Percentiles rank a stretch among this genome's conserved stretches.
These are phyloP conservation scores for Eucalyptus dawsonii DNA, from an alignment of 345 rosid species.

Conservation along the genomic window DNA sequence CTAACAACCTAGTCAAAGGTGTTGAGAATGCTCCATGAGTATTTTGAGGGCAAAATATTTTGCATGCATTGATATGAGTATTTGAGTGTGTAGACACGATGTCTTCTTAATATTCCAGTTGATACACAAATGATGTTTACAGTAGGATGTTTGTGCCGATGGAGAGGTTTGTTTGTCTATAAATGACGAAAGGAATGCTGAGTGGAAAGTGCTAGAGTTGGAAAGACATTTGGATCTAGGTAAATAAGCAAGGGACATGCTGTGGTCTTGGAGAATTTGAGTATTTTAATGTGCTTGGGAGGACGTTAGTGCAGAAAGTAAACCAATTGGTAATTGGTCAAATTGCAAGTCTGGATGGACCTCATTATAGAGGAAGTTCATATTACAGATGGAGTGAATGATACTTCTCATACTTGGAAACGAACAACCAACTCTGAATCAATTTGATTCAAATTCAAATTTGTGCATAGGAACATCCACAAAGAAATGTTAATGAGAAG, in stretches of 20 bases:
- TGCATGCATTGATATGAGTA: background rate
- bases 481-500: background rate
- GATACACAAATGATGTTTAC: background rate
- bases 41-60: background rate
- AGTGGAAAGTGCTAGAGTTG: background rate
- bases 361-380: background rate
- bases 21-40: slow-evolving; percentile 4
- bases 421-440: background rate
- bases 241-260: background rate
- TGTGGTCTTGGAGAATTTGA: background rate
- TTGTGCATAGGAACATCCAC: background rate
- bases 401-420: background rate
- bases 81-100: background rate
- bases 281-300: background rate
- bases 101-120: background rate
- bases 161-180: background rate
- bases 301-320: background rate
- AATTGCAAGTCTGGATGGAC: background rate
- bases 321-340: background rate
- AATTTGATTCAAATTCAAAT: background rate
- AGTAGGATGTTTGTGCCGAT: background rate
- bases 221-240: background rate
- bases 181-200: background rate
- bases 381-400: background rate
- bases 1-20: background rate